A percentile compares a stretch with the other conserved stretches of the same genome.
These are phyloP conservation scores for Yarrowia sp. DNA, from an alignment of 805 yeast species.

Conservation along the genomic window DNA sequence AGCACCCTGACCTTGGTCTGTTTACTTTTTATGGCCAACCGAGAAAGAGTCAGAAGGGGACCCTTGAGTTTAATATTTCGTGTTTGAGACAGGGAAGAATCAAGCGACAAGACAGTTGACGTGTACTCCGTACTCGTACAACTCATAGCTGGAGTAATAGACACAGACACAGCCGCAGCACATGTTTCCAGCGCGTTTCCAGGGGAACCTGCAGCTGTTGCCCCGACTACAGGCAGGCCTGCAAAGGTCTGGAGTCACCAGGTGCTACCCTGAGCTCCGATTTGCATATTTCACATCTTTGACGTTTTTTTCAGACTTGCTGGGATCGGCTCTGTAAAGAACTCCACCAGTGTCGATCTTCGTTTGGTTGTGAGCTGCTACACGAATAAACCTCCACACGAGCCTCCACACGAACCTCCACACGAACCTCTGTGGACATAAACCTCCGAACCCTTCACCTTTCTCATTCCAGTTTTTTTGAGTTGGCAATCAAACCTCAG, in stretches of 20 bases:
- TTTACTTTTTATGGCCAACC: too few relatives aligned
- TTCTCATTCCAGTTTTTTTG: neutral
- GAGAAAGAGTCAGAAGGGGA: too few relatives aligned
- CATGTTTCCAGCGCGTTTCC: conserved; percentile 11
- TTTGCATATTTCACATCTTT: neutral
- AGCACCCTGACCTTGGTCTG: too few relatives aligned
- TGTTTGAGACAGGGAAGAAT: neutral
- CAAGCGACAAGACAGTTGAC: too few relatives aligned
- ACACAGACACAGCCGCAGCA: neutral
- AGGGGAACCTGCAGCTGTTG: neutral
- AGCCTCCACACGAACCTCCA: too few relatives aligned
- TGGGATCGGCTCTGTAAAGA: neutral
- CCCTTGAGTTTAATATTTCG: conserved; percentile 8
- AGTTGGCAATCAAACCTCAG: conserved; percentile 16
- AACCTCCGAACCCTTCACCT: too few relatives aligned
- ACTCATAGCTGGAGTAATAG: too few relatives aligned
- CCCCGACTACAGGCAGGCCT: neutral
- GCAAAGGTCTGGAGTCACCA: neutral
- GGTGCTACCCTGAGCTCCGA: too few relatives aligned
- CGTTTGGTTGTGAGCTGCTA: too few relatives aligned
- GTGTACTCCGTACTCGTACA: too few relatives aligned
- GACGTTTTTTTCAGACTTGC: neutral
- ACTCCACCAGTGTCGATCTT: neutral
- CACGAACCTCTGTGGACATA: too few relatives aligned
- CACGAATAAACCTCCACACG: too few relatives aligned